Percentiles rank a stretch among this genome's conserved stretches.
phyloP scores from a whole-genome alignment of 148 eudicot species.

The Polygonum maritimum region DNA sequence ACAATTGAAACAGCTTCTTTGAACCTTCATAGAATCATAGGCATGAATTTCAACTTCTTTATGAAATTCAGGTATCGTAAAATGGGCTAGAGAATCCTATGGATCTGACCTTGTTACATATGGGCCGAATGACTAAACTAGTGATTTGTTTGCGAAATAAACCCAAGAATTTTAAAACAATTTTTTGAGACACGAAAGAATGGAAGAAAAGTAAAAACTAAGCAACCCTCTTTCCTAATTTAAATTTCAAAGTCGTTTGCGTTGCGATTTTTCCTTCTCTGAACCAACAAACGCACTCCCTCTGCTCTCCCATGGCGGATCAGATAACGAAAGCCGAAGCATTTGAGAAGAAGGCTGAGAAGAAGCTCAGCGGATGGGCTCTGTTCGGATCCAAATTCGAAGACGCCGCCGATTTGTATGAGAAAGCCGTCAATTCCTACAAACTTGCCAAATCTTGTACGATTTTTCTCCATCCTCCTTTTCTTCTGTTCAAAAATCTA shows the following conservation, averaged over 20 bases:
- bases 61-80: too few species aligned
- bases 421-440: constrained; percentile 46
- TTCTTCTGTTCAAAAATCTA: background rate
- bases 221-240: background rate
- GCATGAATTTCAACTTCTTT: too few species aligned
- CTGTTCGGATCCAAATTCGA: constrained; percentile 42
- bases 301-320: constrained; percentile 8
- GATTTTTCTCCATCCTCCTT: background rate
- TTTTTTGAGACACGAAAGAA: background rate
- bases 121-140: too few species aligned
- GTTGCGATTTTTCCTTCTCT: background rate
- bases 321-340: constrained; percentile 29
- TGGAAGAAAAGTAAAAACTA: background rate
- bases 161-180: too few species aligned
- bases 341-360: constrained; percentile 42
- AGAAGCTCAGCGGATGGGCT: constrained; percentile 50
- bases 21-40: too few species aligned
- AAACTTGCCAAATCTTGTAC: constrained; percentile 55
- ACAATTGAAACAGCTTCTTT: too few species aligned
- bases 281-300: background rate
- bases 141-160: too few species aligned
- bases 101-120: too few species aligned
- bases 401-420: constrained; percentile 48
- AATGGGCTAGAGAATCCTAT: too few species aligned
- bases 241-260: background rate